A percentile compares a stretch with the other conserved stretches of the same genome.
Conservation (phyloP, 441 rosid genomes). For the Erysimum cheiri region DNA sequence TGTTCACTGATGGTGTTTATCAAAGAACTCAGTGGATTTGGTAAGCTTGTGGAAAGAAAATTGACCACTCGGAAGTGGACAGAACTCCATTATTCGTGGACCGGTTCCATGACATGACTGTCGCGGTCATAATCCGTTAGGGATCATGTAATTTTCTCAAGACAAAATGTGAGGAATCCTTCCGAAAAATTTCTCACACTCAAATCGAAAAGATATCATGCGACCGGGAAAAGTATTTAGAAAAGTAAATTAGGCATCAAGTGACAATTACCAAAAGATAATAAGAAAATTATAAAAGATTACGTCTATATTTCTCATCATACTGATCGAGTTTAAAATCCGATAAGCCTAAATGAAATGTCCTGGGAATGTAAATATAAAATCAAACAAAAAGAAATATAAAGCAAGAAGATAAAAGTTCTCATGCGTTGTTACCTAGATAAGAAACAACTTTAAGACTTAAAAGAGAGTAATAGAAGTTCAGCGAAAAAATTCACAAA, state of each 20-base stretch:
- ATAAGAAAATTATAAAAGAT: not conserved
- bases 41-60: too few species aligned
- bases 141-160: too few species aligned
- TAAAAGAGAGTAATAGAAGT: not conserved
- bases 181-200: too few species aligned
- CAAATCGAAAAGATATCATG: too few species aligned
- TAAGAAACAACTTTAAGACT: slow-evolving; percentile 25
- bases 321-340: slow-evolving; percentile 12
- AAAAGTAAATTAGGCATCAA: not conserved
- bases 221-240: not conserved
- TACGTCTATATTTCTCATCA: slow-evolving; percentile 15
- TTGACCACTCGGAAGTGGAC: too few species aligned
- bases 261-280: not conserved
- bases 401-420: slow-evolving; percentile 9
- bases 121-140: too few species aligned
- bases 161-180: too few species aligned
- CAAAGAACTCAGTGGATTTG: too few species aligned
- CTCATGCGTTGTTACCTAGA: slow-evolving; percentile 8
- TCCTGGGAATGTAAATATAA: not conserved
- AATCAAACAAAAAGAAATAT: slow-evolving; percentile 19
- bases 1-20: too few species aligned
- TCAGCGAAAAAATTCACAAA: slow-evolving; percentile 11
- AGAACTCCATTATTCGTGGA: too few species aligned
- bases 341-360: slow-evolving; percentile 8
- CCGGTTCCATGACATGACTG: too few species aligned